Conservation (phyloP, 2,329 filamentous ascomycete species). For the Hypomyces perniciosus region DNA sequence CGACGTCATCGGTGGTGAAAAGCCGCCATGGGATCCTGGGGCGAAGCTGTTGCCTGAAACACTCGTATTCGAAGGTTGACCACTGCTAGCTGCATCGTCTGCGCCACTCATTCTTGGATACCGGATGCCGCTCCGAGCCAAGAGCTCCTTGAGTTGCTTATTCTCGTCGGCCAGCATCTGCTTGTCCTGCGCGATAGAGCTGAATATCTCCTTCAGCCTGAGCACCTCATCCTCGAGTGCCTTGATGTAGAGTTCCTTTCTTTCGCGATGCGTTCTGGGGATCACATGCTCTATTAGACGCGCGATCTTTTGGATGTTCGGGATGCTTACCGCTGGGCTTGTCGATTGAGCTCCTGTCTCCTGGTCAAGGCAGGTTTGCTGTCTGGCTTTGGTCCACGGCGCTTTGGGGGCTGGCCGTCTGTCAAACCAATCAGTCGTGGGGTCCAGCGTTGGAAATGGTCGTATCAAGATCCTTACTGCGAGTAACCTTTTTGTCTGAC, state of each 20-base stretch:
- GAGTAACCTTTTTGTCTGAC: slow-evolving; percentile 68
- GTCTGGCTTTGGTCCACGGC: slow-evolving; percentile 90
- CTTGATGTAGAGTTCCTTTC: slow-evolving; percentile 95
- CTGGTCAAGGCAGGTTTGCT: slow-evolving; percentile 90
- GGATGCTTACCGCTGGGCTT: slow-evolving; percentile 75
- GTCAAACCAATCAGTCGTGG: slow-evolving; percentile 10
- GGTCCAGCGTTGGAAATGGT: not conserved
- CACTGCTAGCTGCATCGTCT: slow-evolving; percentile 42
- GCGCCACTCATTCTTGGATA: slow-evolving; percentile 21
- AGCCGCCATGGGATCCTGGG: slow-evolving; percentile 37
- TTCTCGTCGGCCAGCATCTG: slow-evolving; percentile 75
- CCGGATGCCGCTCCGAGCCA: slow-evolving; percentile 48
- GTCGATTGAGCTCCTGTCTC: slow-evolving; percentile 87
- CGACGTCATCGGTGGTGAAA: slow-evolving; percentile 43
- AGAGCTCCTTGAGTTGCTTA: slow-evolving; percentile 56
- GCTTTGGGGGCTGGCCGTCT: slow-evolving; percentile 84
- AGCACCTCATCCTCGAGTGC: slow-evolving; percentile 87
- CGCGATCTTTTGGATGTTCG: not conserved
- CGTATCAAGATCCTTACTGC: slow-evolving; percentile 45
- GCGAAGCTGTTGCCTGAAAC: slow-evolving; percentile 56
- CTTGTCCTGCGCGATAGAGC: slow-evolving; percentile 67
- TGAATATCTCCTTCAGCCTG: slow-evolving; percentile 79
- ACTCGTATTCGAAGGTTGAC: slow-evolving; percentile 47
- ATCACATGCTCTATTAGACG: not conserved
- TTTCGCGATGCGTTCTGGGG: slow-evolving; percentile 83